Percentiles rank a stretch among this genome's conserved stretches.
phyloP scores from a whole-genome alignment of 345 rosid genomes.

The Fremontodendron californicum region DNA sequence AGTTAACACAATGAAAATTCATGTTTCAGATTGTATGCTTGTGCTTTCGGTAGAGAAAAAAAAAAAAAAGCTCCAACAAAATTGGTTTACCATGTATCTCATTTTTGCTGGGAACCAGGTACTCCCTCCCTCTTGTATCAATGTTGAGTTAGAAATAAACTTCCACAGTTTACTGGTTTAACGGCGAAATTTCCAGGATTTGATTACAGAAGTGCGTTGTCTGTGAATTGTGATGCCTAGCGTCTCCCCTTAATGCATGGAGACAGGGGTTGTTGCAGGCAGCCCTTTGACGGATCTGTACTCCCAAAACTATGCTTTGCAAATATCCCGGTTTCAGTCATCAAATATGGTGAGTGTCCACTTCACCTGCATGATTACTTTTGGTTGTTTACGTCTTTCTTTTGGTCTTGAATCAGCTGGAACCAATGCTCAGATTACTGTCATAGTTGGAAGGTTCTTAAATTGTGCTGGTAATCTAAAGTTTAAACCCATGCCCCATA shows the following conservation, averaged over 20 bases:
- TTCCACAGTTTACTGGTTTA: not conserved
- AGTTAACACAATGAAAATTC: conserved; percentile 1
- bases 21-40: conserved; percentile 1
- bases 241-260: too few species aligned
- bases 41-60: conserved; percentile 12
- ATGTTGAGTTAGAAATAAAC: not conserved
- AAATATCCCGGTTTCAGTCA: not conserved
- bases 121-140: not conserved
- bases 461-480: not conserved
- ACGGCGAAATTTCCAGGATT: not conserved
- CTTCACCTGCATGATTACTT: not conserved
- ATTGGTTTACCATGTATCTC: conserved; percentile 3
- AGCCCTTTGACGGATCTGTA: too few species aligned
- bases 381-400: not conserved
- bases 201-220: not conserved
- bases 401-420: not conserved
- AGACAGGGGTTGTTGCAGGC: not conserved
- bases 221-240: not conserved
- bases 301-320: too few species aligned
- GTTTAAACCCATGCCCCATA: too few species aligned
- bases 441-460: not conserved
- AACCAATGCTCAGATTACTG: not conserved
- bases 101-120: not conserved
- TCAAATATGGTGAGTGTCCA: not conserved
- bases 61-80: conserved; percentile 26